Evolutionary conservation across 257 asterid species (phyloP).

Genomic region (Penstemon davidsonii): DNA sequence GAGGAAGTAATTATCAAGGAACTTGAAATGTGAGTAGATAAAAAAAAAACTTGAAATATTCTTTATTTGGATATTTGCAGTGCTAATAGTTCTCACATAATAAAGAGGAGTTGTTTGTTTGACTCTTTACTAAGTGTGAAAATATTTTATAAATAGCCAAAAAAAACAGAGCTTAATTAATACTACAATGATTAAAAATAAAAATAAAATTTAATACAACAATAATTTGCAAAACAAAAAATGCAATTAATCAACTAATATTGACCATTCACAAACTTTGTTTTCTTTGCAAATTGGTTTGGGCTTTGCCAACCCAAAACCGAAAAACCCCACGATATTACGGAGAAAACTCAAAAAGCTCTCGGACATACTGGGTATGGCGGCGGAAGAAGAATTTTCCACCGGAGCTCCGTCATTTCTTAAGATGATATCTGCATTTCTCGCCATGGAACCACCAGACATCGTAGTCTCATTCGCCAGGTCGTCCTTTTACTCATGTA

Average conservation of each 20-base stretch:
- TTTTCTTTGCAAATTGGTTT: background rate
- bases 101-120: too few relatives aligned
- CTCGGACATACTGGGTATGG: conserved; percentile 29
- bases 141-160: too few relatives aligned
- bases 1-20: too few relatives aligned
- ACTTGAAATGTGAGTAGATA: too few relatives aligned
- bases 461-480: conserved; percentile 72
- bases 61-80: too few relatives aligned
- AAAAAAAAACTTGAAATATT: too few relatives aligned
- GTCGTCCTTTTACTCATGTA: conserved; percentile 24
- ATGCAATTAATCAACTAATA: too few relatives aligned
- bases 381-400: conserved; percentile 41
- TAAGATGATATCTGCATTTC: conserved; percentile 63
- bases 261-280: background rate
- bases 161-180: too few relatives aligned
- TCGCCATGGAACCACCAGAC: conserved; percentile 73
- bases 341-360: background rate
- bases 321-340: background rate
- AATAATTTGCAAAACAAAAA: too few relatives aligned
- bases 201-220: too few relatives aligned
- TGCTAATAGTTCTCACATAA: too few relatives aligned
- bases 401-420: conserved; percentile 35
- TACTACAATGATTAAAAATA: background rate
- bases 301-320: background rate
- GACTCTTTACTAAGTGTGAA: too few relatives aligned